Conservation (phyloP, 768 basidiomycete species). For the Xerocomellus dryophilus region DNA sequence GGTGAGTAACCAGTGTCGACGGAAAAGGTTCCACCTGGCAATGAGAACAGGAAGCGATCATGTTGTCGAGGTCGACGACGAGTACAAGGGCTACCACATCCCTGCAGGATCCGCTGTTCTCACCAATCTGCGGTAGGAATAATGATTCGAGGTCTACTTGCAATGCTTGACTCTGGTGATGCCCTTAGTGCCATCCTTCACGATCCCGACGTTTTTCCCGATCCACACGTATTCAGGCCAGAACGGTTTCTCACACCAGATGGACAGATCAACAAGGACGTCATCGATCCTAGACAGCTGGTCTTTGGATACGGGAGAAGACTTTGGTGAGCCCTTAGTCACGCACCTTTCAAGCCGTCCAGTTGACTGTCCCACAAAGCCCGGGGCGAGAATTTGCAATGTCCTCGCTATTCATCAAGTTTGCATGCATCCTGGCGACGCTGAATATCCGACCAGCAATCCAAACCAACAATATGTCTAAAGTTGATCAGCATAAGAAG, state of each 20-base stretch:
- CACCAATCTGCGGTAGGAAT: conserved; percentile 1
- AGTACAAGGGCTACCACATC: conserved; percentile 3
- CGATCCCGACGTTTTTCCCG: conserved; percentile 49
- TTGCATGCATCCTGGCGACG: conserved; percentile 3
- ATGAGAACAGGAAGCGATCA: background rate
- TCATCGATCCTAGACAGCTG: conserved; percentile 1
- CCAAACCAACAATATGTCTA: background rate
- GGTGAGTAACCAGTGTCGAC: background rate
- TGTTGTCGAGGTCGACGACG: conserved; percentile 2
- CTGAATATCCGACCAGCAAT: background rate
- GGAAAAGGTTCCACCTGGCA: background rate
- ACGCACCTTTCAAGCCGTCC: background rate
- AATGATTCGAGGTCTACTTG: background rate
- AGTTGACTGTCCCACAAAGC: background rate
- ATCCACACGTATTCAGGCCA: conserved; percentile 55
- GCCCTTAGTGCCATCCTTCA: conserved; percentile 40
- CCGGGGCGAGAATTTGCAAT: conserved; percentile 5
- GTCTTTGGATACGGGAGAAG: conserved; percentile 6
- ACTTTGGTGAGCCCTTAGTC: background rate
- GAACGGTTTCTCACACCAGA: conserved; percentile 36
- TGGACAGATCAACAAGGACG: conserved; percentile 1
- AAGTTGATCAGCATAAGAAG: background rate
- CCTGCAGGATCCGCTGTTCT: background rate
- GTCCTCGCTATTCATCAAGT: conserved; percentile 3
- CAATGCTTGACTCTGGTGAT: background rate